Evolutionary conservation across 2,329 filamentous ascomycete genomes (phyloP).

Genomic region (Anisogramma anomala): DNA sequence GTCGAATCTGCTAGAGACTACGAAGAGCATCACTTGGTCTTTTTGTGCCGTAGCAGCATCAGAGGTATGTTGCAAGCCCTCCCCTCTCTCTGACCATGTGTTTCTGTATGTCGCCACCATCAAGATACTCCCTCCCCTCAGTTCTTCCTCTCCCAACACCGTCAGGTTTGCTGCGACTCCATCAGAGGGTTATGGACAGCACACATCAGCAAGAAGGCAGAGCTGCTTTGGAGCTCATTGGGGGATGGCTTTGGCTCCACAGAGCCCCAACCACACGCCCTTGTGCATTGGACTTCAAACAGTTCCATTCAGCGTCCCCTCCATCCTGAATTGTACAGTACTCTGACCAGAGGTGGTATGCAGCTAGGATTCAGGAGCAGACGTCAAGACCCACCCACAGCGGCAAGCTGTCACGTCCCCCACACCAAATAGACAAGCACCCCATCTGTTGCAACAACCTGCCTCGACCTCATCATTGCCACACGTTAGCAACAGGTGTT

Average conservation of each 20-base stretch:
- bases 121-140: not conserved
- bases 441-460: not conserved
- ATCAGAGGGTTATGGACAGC: too few species aligned
- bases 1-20: not conserved
- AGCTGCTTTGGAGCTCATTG: conserved; percentile 1
- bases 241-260: too few species aligned
- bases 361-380: too few species aligned
- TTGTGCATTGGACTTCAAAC: too few species aligned
- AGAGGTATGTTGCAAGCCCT: not conserved
- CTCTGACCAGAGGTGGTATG: too few species aligned
- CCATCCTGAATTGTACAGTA: too few species aligned
- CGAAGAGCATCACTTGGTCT: not conserved
- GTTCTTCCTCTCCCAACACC: not conserved
- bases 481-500: not conserved
- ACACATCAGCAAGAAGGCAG: too few species aligned
- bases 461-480: not conserved
- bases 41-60: not conserved
- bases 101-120: not conserved
- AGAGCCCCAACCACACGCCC: too few species aligned
- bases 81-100: not conserved
- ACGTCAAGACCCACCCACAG: not conserved
- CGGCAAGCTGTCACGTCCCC: not conserved
- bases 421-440: not conserved
- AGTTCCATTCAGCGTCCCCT: too few species aligned
- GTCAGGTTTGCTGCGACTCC: not conserved